Evolutionary conservation across 768 basidiomycete species (phyloP), one percentile per base, ranked within the genome.

Genomic region (Paxillus involutus): DNA sequence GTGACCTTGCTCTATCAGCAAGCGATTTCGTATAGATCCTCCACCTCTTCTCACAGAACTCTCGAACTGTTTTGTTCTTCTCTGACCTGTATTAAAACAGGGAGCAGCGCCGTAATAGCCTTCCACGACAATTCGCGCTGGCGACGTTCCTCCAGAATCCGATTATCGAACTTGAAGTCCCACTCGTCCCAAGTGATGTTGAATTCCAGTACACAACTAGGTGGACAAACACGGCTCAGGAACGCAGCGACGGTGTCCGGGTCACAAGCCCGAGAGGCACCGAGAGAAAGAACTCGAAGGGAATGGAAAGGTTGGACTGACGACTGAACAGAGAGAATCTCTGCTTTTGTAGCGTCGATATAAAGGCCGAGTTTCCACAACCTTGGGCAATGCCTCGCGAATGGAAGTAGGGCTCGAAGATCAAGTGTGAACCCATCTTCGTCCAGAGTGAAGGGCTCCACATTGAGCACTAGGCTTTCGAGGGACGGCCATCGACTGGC

Each of bases 141-240:
- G 9, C 58, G 53, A 16, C 59, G 53, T 11, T 49, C 49, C 0
- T 58, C 43, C 33, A 72, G 51, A 21, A 30, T 3, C 33, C 56
- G 64, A 33, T 58, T 17, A n/a, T n/a, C n/a, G n/a, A n/a, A n/a
- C n/a, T n/a, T n/a, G n/a, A n/a, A n/a, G n/a, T n/a, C n/a, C n/a
- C n/a, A n/a, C n/a, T 67, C 60, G 19, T 54, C 58, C 83, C 82
- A 84, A 10, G 77, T 81, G 45, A 81, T 69, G 0, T 82, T 83
- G 30, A 65, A 68, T 37, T 76, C 74, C 10, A 85, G 47, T 7
- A 35, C 47, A 60, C 78, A 82, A 3, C 63, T 61, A 3, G 73
- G 59, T 0, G 83, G 81, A 36, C 78, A 76, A 3, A 87, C 59
- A n/a, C 75, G 76, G 58, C 79, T 80, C 51, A 87, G 71, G 59